Conservation (phyloP, 495 filamentous ascomycete species). For the Lophiostoma macrostomum region DNA sequence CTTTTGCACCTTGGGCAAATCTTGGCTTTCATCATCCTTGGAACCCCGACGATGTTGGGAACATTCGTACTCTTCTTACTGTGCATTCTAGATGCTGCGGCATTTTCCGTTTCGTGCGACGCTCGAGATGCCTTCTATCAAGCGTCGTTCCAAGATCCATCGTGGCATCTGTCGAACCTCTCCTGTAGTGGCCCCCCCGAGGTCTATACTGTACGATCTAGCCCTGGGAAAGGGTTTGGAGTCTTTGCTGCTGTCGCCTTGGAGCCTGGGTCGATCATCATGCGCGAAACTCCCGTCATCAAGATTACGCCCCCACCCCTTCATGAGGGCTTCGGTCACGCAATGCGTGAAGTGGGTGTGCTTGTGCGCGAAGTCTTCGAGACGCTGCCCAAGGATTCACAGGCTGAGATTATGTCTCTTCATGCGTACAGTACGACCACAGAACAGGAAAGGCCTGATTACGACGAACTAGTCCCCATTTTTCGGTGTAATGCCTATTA, state of each 20-base stretch:
- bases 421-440: conserved; percentile 3
- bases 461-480: conserved; percentile 11
- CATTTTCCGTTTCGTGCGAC: too few relatives aligned
- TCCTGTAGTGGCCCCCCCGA: conserved; percentile 5
- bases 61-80: neutral
- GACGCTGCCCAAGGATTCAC: neutral
- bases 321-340: conserved; percentile 5
- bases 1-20: too few relatives aligned
- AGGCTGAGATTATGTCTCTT: conserved; percentile 7
- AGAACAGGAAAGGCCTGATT: neutral
- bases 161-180: conserved; percentile 14
- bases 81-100: too few relatives aligned
- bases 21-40: too few relatives aligned
- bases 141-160: conserved; percentile 1
- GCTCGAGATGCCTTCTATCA: too few relatives aligned
- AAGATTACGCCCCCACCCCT: conserved; percentile 10
- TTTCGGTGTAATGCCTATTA: conserved; percentile 29
- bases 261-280: conserved; percentile 15
- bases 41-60: too few relatives aligned
- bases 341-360: neutral
- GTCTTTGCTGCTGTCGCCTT: conserved; percentile 24
- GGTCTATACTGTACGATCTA: conserved; percentile 3
- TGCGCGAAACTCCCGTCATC: conserved; percentile 16
- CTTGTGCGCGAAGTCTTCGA: conserved; percentile 6
- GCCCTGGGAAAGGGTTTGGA: conserved; percentile 26